These are phyloP conservation scores for Fusarium sp. DNA, from an alignment of 2,329 filamentous ascomycete genomes.

Conservation along the genomic window DNA sequence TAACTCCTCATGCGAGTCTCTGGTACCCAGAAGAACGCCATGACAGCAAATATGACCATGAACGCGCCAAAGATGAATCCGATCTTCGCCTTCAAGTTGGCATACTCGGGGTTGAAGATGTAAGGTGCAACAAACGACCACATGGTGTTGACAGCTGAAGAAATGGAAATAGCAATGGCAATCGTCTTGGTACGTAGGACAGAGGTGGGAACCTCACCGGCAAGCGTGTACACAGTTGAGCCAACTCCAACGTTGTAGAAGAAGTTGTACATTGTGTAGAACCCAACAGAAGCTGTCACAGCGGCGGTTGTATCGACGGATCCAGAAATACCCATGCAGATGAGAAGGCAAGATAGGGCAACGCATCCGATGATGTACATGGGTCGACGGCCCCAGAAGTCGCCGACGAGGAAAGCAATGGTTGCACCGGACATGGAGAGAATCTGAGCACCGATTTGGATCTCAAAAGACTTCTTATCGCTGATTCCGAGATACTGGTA, in stretches of 20 bases:
- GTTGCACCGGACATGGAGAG: conserved; percentile 47
- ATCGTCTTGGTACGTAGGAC: conserved; percentile 58
- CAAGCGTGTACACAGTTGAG: conserved; percentile 56
- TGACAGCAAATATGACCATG: conserved; percentile 50
- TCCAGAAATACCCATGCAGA: conserved; percentile 48
- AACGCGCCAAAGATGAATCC: conserved; percentile 55
- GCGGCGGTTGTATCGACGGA: conserved; percentile 41
- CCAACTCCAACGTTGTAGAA: conserved; percentile 57
- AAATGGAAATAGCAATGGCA: conserved; percentile 57
- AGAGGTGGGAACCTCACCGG: conserved; percentile 58
- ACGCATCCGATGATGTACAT: conserved; percentile 47
- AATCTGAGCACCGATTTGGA: conserved; percentile 48
- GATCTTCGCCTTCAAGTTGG: conserved; percentile 56
- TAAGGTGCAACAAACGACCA: conserved; percentile 63
- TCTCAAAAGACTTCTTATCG: conserved; percentile 44
- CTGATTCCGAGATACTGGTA: conserved; percentile 48
- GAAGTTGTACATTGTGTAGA: conserved; percentile 55
- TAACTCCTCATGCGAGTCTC: conserved; percentile 55
- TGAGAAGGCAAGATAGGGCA: conserved; percentile 35
- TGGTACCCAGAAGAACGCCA: conserved; percentile 61
- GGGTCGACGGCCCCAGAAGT: conserved; percentile 47
- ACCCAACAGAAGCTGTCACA: conserved; percentile 48
- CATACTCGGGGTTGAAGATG: conserved; percentile 50
- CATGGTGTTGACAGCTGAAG: conserved; percentile 54
- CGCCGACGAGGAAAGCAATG: conserved; percentile 45